phyloP scores from a whole-genome alignment of 2,329 filamentous ascomycete genomes.

The Leptographium galeiforme region DNA sequence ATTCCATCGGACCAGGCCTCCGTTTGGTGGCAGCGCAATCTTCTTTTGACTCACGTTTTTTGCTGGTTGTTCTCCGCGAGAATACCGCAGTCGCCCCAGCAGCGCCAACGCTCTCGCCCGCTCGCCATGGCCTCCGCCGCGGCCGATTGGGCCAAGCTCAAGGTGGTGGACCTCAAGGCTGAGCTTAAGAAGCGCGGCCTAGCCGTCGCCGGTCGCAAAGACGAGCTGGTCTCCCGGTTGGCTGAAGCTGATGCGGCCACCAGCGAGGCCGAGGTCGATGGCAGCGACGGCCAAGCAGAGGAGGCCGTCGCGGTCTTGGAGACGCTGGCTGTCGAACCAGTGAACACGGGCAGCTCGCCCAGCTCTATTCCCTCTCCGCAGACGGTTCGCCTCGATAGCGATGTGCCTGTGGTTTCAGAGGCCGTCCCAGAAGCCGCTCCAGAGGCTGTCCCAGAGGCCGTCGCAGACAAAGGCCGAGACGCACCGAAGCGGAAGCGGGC shows the following conservation, averaged over 20 bases:
- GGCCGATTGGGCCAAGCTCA: constrained; percentile 44
- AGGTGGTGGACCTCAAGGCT: constrained; percentile 61
- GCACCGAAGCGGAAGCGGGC: constrained; percentile 52
- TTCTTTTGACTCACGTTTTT: too few species aligned
- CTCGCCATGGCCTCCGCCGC: constrained; percentile 23
- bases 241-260: constrained; percentile 13
- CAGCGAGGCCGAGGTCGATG: not conserved
- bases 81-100: too few species aligned
- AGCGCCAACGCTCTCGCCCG: not conserved
- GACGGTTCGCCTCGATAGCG: not conserved
- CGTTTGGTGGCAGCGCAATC: too few species aligned
- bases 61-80: too few species aligned
- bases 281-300: constrained; percentile 1
- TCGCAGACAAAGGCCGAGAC: constrained; percentile 8
- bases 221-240: constrained; percentile 56
- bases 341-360: too few species aligned
- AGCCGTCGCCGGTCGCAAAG: constrained; percentile 54
- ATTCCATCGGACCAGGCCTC: too few species aligned
- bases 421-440: not conserved
- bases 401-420: too few species aligned
- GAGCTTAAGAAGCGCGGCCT: constrained; percentile 64
- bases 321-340: not conserved
- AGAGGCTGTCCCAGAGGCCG: not conserved
- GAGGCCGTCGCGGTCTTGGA: not conserved
- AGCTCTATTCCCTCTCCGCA: not conserved